Percentiles rank a stretch among this genome's conserved stretches.
phyloP scores from a whole-genome alignment of 306 rosid genomes.

The Mucuna pruriens region DNA sequence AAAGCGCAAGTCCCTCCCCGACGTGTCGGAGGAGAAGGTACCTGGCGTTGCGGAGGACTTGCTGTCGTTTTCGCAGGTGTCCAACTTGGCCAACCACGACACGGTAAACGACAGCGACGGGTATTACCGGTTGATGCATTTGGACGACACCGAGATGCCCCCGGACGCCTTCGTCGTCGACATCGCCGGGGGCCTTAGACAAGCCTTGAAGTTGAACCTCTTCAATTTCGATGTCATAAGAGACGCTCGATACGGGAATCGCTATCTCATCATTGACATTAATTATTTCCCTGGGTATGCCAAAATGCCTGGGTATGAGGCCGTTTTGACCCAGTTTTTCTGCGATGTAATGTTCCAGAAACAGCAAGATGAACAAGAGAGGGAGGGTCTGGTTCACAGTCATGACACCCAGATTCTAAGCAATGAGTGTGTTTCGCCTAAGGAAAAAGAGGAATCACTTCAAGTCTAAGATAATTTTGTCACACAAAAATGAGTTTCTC shows the following conservation, averaged over 20 bases:
- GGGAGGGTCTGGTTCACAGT: no score
- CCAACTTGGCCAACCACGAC: slow-evolving; percentile 67
- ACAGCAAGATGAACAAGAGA: no score
- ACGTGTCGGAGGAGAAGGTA: slow-evolving; percentile 69
- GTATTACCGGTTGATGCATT: slow-evolving; percentile 74
- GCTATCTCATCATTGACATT: slow-evolving; percentile 89
- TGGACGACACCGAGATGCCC: slow-evolving; percentile 88
- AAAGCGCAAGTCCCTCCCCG: slow-evolving; percentile 87
- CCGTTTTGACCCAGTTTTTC: slow-evolving; percentile 79
- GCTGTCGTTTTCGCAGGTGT: slow-evolving; percentile 82
- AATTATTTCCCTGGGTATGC: slow-evolving; percentile 98
- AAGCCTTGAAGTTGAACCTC: slow-evolving; percentile 65
- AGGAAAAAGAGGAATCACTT: slow-evolving; percentile 45
- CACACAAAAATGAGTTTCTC: slow-evolving; percentile 9
- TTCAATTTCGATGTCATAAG: slow-evolving; percentile 90
- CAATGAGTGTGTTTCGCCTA: no score
- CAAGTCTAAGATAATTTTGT: slow-evolving; percentile 37
- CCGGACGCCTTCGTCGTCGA: slow-evolving; percentile 65
- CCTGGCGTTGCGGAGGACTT: slow-evolving; percentile 57
- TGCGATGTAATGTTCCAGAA: slow-evolving; percentile 61
- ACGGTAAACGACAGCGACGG: slow-evolving; percentile 60
- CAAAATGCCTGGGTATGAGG: slow-evolving; percentile 92
- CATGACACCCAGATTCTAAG: no score
- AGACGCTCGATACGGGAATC: slow-evolving; percentile 70
- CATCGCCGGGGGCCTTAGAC: slow-evolving; percentile 70